Base-by-base conservation (phyloP, 2,329 filamentous ascomycete genomes). In the Monosporascus cannonballus region DNA sequence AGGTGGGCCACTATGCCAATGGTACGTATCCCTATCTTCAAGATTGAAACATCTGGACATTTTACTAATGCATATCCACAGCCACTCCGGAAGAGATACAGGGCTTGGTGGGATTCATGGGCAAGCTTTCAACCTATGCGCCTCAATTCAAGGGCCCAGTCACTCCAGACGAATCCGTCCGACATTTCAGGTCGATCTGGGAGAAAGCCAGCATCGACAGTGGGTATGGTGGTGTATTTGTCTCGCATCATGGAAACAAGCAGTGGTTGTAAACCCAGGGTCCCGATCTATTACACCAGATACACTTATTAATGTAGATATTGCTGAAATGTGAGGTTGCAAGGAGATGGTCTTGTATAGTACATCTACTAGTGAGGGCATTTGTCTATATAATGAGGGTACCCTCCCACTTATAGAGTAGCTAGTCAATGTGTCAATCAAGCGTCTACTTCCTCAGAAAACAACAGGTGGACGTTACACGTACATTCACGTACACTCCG, bases 201-300 rank as follows among this genome's bases (percentile, higher is more conserved):
- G 54, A 65, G 46, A 63, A 60, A 45, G 61, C 54, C 17, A 69
- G 63, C 1, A 56, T 63, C 18, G 57, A 58, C 20, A 53, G 44
- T 18, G 55, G 58, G 15, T 64, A 69, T 42, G 74, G 68, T 41
- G 76, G 77, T 36, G 60, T 64, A 0, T 78, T 76, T 61, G 54
- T 79, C 2, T 75, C 71, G 41, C 77, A 80, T 46, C 58, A 67
- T 50, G 75, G 76, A 4, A 76, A 71, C 56, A 73, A 76, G 62
- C 64, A 71, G 47, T 77, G 73, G 75, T 18, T 76, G 14, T 76
- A 61, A 64, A 7, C 42, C 6, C 4, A 8, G 42, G 18, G 20
- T 11, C 24, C 11, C n/a, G 6, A 0, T 25, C n/a, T 2, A 25
- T 44, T 44, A 30, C 22, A 30, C n/a, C 39, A 42, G 17, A 24